Percentiles rank a stretch among this genome's conserved stretches.
Evolutionary conservation across 2,329 filamentous ascomycete species (phyloP).

Genomic region (Pyricularia grisea): DNA sequence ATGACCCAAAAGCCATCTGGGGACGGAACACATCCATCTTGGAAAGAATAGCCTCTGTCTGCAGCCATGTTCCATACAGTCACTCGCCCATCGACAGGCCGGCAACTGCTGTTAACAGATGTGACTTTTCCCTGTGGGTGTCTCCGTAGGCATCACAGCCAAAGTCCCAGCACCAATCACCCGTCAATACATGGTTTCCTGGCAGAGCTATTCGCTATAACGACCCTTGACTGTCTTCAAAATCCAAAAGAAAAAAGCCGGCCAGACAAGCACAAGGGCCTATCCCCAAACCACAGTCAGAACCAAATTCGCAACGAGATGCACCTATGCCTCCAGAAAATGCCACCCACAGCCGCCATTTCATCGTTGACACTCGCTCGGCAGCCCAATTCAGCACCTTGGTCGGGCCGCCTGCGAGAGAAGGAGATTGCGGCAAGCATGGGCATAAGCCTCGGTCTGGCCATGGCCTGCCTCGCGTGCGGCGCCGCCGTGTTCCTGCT

Average conservation of each 20-base stretch:
- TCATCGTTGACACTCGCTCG: not conserved
- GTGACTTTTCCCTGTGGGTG: not conserved
- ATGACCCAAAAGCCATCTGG: not conserved
- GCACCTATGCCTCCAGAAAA: not conserved
- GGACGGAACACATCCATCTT: not conserved
- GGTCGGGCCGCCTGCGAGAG: not conserved
- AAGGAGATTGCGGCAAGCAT: not conserved
- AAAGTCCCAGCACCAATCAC: not conserved
- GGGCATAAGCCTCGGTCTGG: not conserved
- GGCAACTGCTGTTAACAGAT: not conserved
- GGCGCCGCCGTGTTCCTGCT: not conserved
- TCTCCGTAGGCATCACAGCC: not conserved
- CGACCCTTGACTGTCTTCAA: not conserved
- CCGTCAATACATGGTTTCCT: not conserved
- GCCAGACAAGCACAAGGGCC: too few relatives aligned
- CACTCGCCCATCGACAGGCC: not conserved
- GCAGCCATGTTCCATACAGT: not conserved
- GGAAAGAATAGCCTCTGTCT: not conserved
- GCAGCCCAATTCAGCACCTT: not conserved
- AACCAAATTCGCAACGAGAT: not conserved
- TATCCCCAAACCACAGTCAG: not conserved
- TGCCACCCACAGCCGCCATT: too few relatives aligned
- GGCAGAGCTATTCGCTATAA: not conserved
- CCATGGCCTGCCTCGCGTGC: not conserved
- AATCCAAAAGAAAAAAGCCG: not conserved